Conservation (phyloP, 1,284 basidiomycete species). For the Microbotryum silenes-acaulis region DNA sequence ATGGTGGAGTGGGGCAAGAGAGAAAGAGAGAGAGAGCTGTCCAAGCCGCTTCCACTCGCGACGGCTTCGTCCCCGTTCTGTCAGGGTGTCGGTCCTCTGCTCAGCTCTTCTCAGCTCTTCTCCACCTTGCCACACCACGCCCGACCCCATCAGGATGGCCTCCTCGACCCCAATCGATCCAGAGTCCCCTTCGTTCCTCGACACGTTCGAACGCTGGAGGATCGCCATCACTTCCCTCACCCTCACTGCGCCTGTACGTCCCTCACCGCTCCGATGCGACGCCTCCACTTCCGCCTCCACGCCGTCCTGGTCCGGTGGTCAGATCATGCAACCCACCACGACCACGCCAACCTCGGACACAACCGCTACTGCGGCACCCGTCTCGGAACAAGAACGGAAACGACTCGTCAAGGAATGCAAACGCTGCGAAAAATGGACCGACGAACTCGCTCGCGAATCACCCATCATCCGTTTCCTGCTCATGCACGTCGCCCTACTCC, state of each 20-base stretch:
- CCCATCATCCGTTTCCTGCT: slow-evolving; percentile 80
- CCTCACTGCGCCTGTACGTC: background rate
- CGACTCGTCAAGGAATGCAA: slow-evolving; percentile 38
- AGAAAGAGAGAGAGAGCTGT: no score
- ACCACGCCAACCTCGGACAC: background rate
- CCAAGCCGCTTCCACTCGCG: no score
- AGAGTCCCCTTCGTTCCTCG: slow-evolving; percentile 18
- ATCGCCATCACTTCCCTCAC: slow-evolving; percentile 13
- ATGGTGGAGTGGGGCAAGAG: no score
- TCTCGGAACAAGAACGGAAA: slow-evolving; percentile 9
- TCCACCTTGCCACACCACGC: background rate
- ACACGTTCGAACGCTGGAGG: slow-evolving; percentile 20
- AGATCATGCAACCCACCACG: slow-evolving; percentile 9
- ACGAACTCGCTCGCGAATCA: slow-evolving; percentile 52
- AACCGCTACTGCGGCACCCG: background rate
- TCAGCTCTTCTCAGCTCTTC: no score
- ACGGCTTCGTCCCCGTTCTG: no score
- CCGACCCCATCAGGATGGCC: no score
- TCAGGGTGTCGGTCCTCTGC: no score
- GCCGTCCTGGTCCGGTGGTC: slow-evolving; percentile 18
- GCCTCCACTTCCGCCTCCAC: background rate
- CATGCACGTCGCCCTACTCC: slow-evolving; percentile 61
- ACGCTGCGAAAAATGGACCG: slow-evolving; percentile 46
- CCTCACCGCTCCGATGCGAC: slow-evolving; percentile 12
- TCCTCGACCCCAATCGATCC: background rate